A percentile compares a stretch with the other conserved stretches of the same genome.
Conservation (phyloP, 331 rosid genomes). For the Quercus lobata region DNA sequence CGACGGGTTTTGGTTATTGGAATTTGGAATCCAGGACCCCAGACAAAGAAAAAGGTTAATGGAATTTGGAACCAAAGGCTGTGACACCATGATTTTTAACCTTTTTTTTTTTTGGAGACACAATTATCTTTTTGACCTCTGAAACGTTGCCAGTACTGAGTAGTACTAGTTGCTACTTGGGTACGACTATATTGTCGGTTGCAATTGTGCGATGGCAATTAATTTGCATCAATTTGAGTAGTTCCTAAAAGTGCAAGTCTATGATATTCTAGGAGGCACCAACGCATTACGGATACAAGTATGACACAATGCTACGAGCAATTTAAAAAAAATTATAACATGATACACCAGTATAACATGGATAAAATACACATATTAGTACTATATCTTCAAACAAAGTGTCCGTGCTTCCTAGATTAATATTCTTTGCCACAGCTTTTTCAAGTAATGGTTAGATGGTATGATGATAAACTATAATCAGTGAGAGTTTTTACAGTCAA, state of each 20-base stretch:
- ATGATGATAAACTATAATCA: too few relatives aligned
- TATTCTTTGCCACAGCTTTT: too few relatives aligned
- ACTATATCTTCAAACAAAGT: too few relatives aligned
- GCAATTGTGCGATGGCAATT: neutral
- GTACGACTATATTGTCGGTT: neutral
- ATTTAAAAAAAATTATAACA: too few relatives aligned
- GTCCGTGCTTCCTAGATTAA: too few relatives aligned
- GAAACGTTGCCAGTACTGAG: neutral
- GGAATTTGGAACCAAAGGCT: neutral
- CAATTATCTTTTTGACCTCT: neutral
- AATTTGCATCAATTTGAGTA: neutral
- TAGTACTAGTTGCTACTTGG: neutral
- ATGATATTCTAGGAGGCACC: neutral
- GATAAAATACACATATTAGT: too few relatives aligned
- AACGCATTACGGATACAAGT: rapidly evolving
- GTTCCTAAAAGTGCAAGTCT: neutral
- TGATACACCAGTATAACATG: rapidly evolving
- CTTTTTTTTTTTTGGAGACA: too few relatives aligned
- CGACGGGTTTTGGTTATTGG: neutral
- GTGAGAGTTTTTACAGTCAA: too few relatives aligned
- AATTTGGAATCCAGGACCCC: neutral
- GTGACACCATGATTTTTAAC: neutral
- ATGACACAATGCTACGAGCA: rapidly evolving
- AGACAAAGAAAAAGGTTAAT: neutral
- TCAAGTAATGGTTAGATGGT: too few relatives aligned